Evolutionary conservation across 495 filamentous ascomycete genomes (phyloP).

Genomic region (Durotheca rogersii): DNA sequence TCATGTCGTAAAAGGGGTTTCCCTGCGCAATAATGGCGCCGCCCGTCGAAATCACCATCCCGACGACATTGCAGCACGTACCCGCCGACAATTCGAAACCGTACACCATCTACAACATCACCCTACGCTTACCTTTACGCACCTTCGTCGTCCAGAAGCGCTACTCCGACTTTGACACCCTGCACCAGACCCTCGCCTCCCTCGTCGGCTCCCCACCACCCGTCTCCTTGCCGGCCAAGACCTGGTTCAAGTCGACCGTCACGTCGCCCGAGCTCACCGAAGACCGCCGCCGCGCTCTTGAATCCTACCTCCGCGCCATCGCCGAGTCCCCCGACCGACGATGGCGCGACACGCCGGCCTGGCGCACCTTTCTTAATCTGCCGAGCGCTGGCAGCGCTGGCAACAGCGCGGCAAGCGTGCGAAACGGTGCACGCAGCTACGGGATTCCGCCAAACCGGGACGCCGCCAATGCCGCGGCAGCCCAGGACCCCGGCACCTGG

Average conservation of each 20-base stretch:
- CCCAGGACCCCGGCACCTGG: constrained; percentile 80
- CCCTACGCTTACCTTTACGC: constrained; percentile 80
- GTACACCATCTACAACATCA: constrained; percentile 91
- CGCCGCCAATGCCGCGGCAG: constrained; percentile 43
- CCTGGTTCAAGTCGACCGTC: constrained; percentile 81
- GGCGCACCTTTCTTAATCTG: constrained; percentile 84
- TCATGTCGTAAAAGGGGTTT: too few relatives aligned
- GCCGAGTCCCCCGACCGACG: constrained; percentile 71
- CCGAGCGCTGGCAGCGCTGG: constrained; percentile 54
- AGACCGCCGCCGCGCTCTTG: constrained; percentile 70
- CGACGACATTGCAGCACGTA: constrained; percentile 63
- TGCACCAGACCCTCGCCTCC: constrained; percentile 68
- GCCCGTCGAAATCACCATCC: constrained; percentile 77
- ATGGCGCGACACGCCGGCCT: constrained; percentile 83
- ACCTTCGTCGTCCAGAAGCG: constrained; percentile 87
- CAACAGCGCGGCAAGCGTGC: constrained; percentile 49
- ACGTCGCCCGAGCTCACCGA: constrained; percentile 76
- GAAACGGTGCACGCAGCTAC: constrained; percentile 49
- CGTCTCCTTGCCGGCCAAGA: constrained; percentile 70
- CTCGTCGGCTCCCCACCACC: constrained; percentile 62
- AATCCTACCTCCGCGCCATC: constrained; percentile 79
- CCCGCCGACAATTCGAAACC: constrained; percentile 60
- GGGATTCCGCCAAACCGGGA: constrained; percentile 44
- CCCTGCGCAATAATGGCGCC: too few relatives aligned
- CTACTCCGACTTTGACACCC: constrained; percentile 85